Percentiles rank a stretch among this genome's conserved stretches.
phyloP scores from a whole-genome alignment of 768 basidiomycete species.

The Boletus pseudopeckii region DNA sequence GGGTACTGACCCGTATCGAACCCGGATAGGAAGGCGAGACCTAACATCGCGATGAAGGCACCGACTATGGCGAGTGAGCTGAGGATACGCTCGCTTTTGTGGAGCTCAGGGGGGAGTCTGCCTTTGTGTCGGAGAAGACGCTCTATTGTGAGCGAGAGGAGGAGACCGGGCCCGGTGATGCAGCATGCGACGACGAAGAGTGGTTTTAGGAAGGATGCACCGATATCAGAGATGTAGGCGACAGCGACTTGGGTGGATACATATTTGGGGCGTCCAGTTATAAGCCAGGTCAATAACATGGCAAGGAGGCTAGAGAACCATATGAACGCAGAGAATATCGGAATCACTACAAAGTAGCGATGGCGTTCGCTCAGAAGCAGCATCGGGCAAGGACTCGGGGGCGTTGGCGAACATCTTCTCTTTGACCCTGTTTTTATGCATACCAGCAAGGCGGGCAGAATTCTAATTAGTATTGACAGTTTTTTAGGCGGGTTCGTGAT shows the following conservation, averaged over 20 bases:
- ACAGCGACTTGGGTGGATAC: slow-evolving; percentile 53
- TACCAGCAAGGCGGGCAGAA: neutral
- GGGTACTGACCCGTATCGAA: slow-evolving; percentile 63
- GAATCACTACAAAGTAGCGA: slow-evolving; percentile 66
- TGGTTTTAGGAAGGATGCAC: slow-evolving; percentile 71
- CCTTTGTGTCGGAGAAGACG: slow-evolving; percentile 64
- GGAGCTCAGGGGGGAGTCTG: slow-evolving; percentile 61
- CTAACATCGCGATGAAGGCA: slow-evolving; percentile 57
- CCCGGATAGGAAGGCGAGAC: slow-evolving; percentile 65
- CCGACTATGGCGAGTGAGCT: slow-evolving; percentile 57
- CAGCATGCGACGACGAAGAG: slow-evolving; percentile 66
- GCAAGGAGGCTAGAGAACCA: slow-evolving; percentile 73
- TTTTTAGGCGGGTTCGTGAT: neutral
- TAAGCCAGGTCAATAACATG: slow-evolving; percentile 71
- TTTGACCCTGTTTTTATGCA: slow-evolving; percentile 5
- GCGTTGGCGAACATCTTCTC: neutral
- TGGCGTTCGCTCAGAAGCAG: slow-evolving; percentile 27
- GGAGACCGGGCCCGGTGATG: slow-evolving; percentile 60
- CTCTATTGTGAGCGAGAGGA: slow-evolving; percentile 58
- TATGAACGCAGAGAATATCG: slow-evolving; percentile 53
- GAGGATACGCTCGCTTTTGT: slow-evolving; percentile 52
- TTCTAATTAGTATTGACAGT: too few species aligned
- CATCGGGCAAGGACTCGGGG: slow-evolving; percentile 12
- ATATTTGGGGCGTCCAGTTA: slow-evolving; percentile 50
- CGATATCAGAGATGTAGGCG: slow-evolving; percentile 77